phyloP scores from a whole-genome alignment of 164 flowering plant species.

The Buxus sempervirens region DNA sequence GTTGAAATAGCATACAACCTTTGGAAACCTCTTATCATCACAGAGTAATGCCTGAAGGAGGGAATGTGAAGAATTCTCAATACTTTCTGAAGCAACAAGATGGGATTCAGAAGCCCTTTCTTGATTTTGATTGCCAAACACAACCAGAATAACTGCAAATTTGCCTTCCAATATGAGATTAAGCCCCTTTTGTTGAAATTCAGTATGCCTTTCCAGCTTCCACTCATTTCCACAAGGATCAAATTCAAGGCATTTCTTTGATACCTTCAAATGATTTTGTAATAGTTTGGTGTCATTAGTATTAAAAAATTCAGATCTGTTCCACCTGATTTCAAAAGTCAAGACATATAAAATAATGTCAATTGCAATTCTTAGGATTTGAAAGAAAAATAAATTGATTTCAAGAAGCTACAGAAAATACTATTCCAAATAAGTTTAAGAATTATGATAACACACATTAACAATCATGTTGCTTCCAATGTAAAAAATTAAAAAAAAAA shows the following conservation, averaged over 20 bases:
- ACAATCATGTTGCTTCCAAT: too few species aligned
- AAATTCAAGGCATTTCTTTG: constrained; percentile 28
- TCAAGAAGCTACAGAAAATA: not conserved
- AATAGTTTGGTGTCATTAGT: constrained; percentile 24
- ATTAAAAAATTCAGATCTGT: constrained; percentile 32
- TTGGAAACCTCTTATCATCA: constrained; percentile 32
- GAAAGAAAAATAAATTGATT: too few species aligned
- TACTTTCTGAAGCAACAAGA: constrained; percentile 22
- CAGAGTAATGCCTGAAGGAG: constrained; percentile 35
- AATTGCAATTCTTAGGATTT: too few species aligned
- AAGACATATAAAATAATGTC: constrained; percentile 4
- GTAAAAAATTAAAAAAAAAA: too few species aligned
- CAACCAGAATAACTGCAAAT: constrained; percentile 52
- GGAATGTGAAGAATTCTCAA: constrained; percentile 21
- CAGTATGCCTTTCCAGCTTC: constrained; percentile 23
- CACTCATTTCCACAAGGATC: constrained; percentile 19
- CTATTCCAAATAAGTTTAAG: not conserved
- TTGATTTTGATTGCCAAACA: constrained; percentile 22
- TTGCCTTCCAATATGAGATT: constrained; percentile 54
- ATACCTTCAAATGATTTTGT: constrained; percentile 29
- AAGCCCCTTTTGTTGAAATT: constrained; percentile 36
- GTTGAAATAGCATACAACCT: constrained; percentile 30
- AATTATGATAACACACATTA: not conserved
- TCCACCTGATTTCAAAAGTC: constrained; percentile 34
- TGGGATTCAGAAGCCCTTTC: constrained; percentile 10